Base-by-base conservation (phyloP, 345 rosid species). In the Ricinus communis region DNA sequence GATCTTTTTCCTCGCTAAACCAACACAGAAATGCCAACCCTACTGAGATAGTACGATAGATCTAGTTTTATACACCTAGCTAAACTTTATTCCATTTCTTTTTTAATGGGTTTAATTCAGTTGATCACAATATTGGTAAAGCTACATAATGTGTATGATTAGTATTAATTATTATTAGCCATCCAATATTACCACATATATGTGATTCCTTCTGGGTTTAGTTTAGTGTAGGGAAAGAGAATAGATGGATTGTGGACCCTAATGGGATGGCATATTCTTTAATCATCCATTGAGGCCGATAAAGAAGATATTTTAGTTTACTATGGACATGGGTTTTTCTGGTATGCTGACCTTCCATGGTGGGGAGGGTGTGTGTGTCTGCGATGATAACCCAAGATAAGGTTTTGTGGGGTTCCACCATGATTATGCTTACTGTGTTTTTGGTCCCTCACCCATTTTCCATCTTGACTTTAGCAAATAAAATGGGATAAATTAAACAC, bases 371-470 rank as follows among this genome's bases (percentile, higher is more conserved):
- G n/a, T n/a, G n/a, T 56, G 73, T 71, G 76, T 52, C 51, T 66
- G 56, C 52, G 49, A 79, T 77, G 86, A 82, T 80, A 74, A 80
- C 74, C 76, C 57, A 78, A 56, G 87, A 83, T 81, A 81, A 86
- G 81, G 81, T 64, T 73, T 24, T 74, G 79, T 77, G 85, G 85
- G 77, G 72, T 55, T 70, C 82, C 79, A 79, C 81, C 66, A 19
- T 52, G 53, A 40, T 46, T 33, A 11, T 46, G 8, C 36, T 5
- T 30, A 5, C 24, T 27, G 0, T 15, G 13, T 18, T 71, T 41
- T 40, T 33, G 38, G n/a, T n/a, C n/a, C n/a, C n/a, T 59, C 68
- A 18, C 58, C 40, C 56, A n/a, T 6, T 14, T 13, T n/a, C 65
- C 70, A 56, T 65, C 46, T 65, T 72, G 56, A 73, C 71, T 73